These are phyloP conservation scores for Sphaerobolus stellatus DNA, from an alignment of 1,284 basidiomycete genomes.

Conservation along the genomic window DNA sequence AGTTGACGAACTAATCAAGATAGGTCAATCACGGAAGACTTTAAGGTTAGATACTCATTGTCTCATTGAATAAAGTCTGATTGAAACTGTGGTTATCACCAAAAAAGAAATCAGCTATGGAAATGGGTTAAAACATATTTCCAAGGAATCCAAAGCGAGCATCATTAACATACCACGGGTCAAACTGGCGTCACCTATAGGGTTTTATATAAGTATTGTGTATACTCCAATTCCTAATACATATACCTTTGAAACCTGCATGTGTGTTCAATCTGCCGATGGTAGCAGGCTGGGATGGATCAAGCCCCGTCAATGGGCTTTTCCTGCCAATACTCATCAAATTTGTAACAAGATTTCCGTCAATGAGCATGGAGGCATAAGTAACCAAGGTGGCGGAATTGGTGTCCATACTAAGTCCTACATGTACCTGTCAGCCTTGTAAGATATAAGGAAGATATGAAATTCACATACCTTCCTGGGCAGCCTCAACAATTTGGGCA, in stretches of 20 bases:
- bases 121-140: too few relatives aligned
- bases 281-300: background rate
- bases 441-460: too few relatives aligned
- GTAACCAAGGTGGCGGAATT: background rate
- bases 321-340: constrained; percentile 3
- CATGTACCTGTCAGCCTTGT: too few relatives aligned
- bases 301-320: background rate
- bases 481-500: background rate
- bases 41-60: too few relatives aligned
- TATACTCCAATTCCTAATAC: too few relatives aligned
- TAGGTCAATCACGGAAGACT: background rate
- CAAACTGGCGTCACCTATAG: constrained; percentile 5
- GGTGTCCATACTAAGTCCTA: constrained; percentile 3
- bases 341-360: constrained; percentile 6
- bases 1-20: background rate
- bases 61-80: background rate
- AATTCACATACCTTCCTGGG: background rate
- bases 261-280: background rate
- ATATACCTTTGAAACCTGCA: constrained; percentile 5
- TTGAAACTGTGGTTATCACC: background rate
- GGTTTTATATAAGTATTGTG: background rate
- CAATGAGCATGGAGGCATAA: constrained; percentile 1
- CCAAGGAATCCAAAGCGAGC: too few relatives aligned
- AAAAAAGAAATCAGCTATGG: background rate
- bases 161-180: constrained; percentile 1